Base-by-base conservation (phyloP, 1,284 basidiomycete species). In the Tilletia indica region DNA sequence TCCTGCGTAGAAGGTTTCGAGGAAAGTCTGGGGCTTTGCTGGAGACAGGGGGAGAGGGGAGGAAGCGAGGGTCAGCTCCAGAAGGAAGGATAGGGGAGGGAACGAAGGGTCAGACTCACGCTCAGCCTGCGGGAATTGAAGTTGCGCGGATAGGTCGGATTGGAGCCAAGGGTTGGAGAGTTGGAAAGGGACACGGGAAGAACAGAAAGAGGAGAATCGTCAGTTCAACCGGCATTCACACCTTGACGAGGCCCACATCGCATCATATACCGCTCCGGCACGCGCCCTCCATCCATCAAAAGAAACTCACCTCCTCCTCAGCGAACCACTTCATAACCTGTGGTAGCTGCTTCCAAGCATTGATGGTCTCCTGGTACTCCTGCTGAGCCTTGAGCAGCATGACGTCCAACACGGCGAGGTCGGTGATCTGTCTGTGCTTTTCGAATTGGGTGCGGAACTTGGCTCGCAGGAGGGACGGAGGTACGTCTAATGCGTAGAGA, bases 301-400 rank as follows among this genome's bases (percentile, higher is more conserved):
- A 25, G n/a, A 8, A 21, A 80, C 85, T 72, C 72, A 86, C 86
- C 82, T 86, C 86, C 74, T 86, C 86, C 69, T 84, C 79, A 11
- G 82, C 78, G 70, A 86, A 86, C 84, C 82, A 85, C 72, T 83
- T 82, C 83, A 86, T 83, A 58, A 84, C 68, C 74, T 84, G 84
- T 21, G 82, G 86, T 77, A 86, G 85, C 87, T 93, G 91, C 85
- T 95, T 95, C 94, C 94, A 97, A 78, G 89, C 89, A 84, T 97
- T 97, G 88, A 97, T 89, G 66, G 92, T 91, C 88, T 86, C 97
- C 87, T 99, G 97, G 84, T 90, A 94, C 80, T 97, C 94, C 86
- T 91, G 91, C 76, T 90, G 87, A 74, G 89, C 89, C 88, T 98
- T 98, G 85, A 91, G 89, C 68, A 98, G 85, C 78, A 98, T 88